Evolutionary conservation across 371 early-diverging fungal species (phyloP), one percentile per base, ranked within the genome.

Genomic region (Synchytrium microbalum): DNA sequence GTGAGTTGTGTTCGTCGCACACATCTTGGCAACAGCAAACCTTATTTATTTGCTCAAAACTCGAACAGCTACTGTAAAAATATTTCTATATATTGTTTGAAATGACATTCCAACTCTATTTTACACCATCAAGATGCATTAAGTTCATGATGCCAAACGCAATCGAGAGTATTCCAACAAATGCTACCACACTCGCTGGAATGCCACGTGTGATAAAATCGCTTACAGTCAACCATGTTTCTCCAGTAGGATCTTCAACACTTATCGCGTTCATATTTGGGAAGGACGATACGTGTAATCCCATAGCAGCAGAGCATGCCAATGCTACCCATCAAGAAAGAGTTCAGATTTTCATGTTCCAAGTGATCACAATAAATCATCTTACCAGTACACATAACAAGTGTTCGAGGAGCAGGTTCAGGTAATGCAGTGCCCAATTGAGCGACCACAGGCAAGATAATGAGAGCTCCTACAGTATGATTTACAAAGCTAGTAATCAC

Each of bases 221-320:
- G 52, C 70, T 71, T 1, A 92, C 88, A 28, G 67, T 73, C 55
- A 97, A 72, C 69, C 92, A 97, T 28, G 90, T 92, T 56, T 78
- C 81, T n/a, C 96, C 96, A 46, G 88, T 83, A 2, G 83, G 84
- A 73, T 95, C 92, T 76, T 97, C 96, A 70, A 92, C 78, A 80
- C 91, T 88, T 58, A 94, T 86, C 14, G 96, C 95, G 62, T 90
- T 91, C 93, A 97, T 95, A 69, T 97, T 97, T 0, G 98, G 98
- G 75, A 93, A 95, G 0, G 72, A 75, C 16, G 77, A 92, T 2
- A 97, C 92, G 0, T 95, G 96, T 1, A 97, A 76, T 0, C 91
- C 96, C 97, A 96, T 91, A 2, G 88, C 92, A n/a, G 82, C 86
- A 2, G 87, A 86, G 69, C 90, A 90, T 61, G 89, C 85, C 54